phyloP scores from a whole-genome alignment of 164 flowering plant genomes.

The Tetrastigma voinierianum region DNA sequence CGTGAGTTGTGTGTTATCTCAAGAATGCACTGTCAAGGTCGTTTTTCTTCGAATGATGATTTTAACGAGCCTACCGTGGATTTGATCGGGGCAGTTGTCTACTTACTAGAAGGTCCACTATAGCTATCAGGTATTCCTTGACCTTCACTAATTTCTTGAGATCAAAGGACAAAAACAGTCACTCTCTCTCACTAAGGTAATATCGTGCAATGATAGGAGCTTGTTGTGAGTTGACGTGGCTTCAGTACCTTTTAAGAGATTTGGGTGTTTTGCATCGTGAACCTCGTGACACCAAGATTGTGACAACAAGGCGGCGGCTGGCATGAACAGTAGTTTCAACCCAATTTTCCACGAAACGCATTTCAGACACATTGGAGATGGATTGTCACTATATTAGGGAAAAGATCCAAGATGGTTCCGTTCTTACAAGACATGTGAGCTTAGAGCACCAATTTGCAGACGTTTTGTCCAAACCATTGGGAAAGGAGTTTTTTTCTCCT shows the following conservation, averaged over 20 bases:
- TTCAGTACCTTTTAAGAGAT: background rate
- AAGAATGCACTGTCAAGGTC: background rate
- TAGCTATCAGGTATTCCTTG: background rate
- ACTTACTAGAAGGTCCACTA: background rate
- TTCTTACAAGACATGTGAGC: background rate
- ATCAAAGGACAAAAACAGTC: background rate
- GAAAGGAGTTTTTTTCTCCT: background rate
- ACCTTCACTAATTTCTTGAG: background rate
- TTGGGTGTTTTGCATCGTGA: conserved; percentile 1
- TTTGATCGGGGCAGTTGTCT: background rate
- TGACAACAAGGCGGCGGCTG: background rate
- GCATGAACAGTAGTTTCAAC: too few species aligned
- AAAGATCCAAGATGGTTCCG: conserved; percentile 4
- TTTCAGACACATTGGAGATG: background rate
- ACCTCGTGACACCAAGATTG: background rate
- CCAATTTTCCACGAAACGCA: background rate
- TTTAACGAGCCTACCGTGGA: background rate
- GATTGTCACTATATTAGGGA: conserved; percentile 3
- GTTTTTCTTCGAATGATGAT: background rate
- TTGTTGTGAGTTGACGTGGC: background rate
- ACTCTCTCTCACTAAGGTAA: background rate
- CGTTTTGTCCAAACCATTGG: conserved; percentile 1
- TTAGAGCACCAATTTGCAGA: background rate
- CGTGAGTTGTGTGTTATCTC: background rate
- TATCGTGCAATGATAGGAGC: background rate